These are phyloP conservation scores for Apostasia shenzhenica DNA, from an alignment of 106 monocot genomes.

Conservation along the genomic window DNA sequence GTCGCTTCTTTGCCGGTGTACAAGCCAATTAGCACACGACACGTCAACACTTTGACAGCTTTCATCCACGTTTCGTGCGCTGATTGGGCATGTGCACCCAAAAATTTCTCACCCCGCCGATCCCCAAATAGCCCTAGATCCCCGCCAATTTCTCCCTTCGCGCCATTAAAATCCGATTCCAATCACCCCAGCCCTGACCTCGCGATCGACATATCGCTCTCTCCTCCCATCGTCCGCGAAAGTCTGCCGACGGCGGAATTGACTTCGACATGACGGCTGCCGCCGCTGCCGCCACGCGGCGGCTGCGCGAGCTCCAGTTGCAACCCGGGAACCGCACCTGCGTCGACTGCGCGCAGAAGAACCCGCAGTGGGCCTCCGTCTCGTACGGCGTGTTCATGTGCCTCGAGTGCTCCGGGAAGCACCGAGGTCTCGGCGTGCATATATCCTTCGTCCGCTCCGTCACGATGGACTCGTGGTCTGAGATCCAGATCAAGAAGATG, in stretches of 20 bases:
- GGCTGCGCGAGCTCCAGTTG: conserved; percentile 68
- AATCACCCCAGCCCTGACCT: no score
- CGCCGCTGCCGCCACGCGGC: conserved; percentile 52
- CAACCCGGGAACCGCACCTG: conserved; percentile 67
- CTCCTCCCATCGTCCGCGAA: no score
- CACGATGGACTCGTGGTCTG: conserved; percentile 87
- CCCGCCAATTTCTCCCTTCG: no score
- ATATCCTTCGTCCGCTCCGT: conserved; percentile 73
- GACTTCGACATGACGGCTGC: conserved; percentile 1
- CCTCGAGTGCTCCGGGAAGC: conserved; percentile 74
- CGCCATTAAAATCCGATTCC: no score
- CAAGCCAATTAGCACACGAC: no score
- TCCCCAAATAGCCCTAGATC: no score
- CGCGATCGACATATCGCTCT: no score
- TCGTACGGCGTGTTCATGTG: conserved; percentile 82
- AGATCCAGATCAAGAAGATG: conserved; percentile 90
- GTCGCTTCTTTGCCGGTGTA: no score
- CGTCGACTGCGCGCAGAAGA: conserved; percentile 69
- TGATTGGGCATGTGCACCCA: no score
- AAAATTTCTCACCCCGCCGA: no score
- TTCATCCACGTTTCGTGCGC: no score
- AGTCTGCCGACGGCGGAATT: neutral
- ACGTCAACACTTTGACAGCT: no score
- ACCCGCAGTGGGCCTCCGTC: conserved; percentile 74
- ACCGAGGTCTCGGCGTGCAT: conserved; percentile 71